Base-by-base conservation (phyloP, 768 basidiomycete genomes). In the Termitomyces sp. region DNA sequence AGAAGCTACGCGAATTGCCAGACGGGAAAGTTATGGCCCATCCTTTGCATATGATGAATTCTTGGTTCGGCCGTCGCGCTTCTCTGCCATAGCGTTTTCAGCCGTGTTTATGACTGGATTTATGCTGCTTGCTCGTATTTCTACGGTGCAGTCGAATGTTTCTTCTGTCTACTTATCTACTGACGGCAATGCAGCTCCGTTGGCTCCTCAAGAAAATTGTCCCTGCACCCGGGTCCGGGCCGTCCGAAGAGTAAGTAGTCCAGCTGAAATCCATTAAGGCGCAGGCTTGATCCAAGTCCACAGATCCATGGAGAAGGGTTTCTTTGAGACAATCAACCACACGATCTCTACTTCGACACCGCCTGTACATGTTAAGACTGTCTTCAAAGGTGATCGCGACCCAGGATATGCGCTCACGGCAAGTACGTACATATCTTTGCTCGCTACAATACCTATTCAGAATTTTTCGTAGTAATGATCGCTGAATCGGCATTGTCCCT, bases 21-120 rank as follows among this genome's bases (percentile, higher is more conserved):
- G 69, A 56, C 66, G 64, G 45, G 62, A 61, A 43, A 66, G 69
- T 47, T 94, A 95, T 65, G 94, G 91, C 6, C 74, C 83, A 0
- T 65, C 79, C 2, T 93, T 97, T 76, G 74, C 73, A 46, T 96
- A 94, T 68, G 83, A 85, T 52, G 93, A 95, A 69, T 88, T 88
- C 57, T 20, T 81, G 61, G 73, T 70, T 4, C 75, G 72, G 50
- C 66, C 71, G 4, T 75, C 73, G 35, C 68, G 66, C 24, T 5
- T 84, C 4, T 64, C 72, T n/a, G 75, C 81, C 13, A 46, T 79
- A 6, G 13, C 79, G 2, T 55, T 77, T 13, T 75, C 78, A n/a
- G 42, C 76, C 9, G 65, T 66, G 18, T 50, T 79, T 13, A 63
- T 72, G 13, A 28, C 78, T 33, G 75, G 69, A 9, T 59, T 76